Conservation (phyloP, 768 basidiomycete species). For the Podaxis sp. region DNA sequence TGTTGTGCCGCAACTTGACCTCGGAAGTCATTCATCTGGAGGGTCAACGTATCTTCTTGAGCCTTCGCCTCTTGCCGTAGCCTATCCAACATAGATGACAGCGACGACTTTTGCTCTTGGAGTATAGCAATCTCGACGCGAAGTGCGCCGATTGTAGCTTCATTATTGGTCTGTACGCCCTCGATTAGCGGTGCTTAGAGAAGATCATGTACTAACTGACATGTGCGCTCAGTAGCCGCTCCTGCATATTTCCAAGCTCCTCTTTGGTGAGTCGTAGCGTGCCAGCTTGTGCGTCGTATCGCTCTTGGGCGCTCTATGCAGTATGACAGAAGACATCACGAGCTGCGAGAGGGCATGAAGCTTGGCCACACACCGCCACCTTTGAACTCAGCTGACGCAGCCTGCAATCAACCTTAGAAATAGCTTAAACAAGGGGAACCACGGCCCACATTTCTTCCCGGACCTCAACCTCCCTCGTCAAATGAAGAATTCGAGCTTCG, state of each 20-base stretch:
- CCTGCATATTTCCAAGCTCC: conserved; percentile 49
- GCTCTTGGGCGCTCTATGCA: conserved; percentile 40
- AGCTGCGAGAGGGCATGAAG: neutral
- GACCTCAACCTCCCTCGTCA: neutral
- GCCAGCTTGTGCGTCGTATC: conserved; percentile 56
- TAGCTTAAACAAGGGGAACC: neutral
- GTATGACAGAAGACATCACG: conserved; percentile 33
- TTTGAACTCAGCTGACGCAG: conserved; percentile 5
- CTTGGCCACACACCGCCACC: neutral
- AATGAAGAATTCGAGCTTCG: conserved; percentile 6
- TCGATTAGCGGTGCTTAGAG: neutral
- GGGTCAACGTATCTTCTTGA: conserved; percentile 12
- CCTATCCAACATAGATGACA: conserved; percentile 26
- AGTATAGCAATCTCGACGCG: conserved; percentile 40
- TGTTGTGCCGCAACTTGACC: neutral
- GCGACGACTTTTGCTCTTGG: conserved; percentile 36
- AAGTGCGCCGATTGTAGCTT: conserved; percentile 32
- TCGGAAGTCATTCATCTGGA: neutral
- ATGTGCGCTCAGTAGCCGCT: conserved; percentile 13
- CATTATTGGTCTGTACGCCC: conserved; percentile 23
- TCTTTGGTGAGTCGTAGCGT: conserved; percentile 57
- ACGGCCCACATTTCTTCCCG: conserved; percentile 14
- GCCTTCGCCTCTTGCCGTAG: conserved; percentile 28
- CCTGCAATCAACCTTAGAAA: neutral
- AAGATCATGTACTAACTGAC: neutral